A percentile compares a stretch with the other conserved stretches of the same genome.
These are phyloP conservation scores for Fusarium sp. DNA, from an alignment of 2,329 filamentous ascomycete genomes.

Conservation along the genomic window DNA sequence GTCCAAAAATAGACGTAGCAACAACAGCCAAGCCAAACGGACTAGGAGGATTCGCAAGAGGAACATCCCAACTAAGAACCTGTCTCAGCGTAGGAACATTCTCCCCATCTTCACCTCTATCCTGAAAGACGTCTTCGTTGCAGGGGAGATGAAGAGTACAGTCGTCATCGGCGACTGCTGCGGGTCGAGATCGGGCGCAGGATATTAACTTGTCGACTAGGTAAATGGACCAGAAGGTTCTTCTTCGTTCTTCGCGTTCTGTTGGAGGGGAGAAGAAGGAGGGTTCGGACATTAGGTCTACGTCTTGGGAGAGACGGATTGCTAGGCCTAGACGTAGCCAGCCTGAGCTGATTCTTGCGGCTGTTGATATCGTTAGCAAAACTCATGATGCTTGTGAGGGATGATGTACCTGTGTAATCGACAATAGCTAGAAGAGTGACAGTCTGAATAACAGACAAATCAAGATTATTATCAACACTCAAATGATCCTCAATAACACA, in stretches of 20 bases:
- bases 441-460: slow-evolving; percentile 49
- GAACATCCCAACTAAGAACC: slow-evolving; percentile 10
- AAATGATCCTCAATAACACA: slow-evolving; percentile 28
- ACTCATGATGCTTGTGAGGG: too few relatives aligned
- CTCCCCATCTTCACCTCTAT: slow-evolving; percentile 1
- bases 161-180: slow-evolving; percentile 49
- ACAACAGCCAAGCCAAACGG: not conserved
- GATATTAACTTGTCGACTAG: slow-evolving; percentile 53
- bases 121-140: slow-evolving; percentile 20
- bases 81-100: slow-evolving; percentile 21
- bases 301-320: slow-evolving; percentile 50
- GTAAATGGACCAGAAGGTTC: slow-evolving; percentile 55
- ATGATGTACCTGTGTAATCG: not conserved
- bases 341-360: slow-evolving; percentile 37
- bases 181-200: slow-evolving; percentile 50
- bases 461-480: slow-evolving; percentile 17
- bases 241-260: slow-evolving; percentile 45
- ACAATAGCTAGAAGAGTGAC: slow-evolving; percentile 34
- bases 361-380: slow-evolving; percentile 19
- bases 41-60: not conserved
- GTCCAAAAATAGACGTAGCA: not conserved
- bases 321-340: slow-evolving; percentile 54
- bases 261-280: slow-evolving; percentile 16
- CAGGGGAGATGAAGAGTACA: slow-evolving; percentile 49
- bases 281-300: slow-evolving; percentile 50